Evolutionary conservation across 2,329 filamentous ascomycete species (phyloP).

Genomic region (Neonectria punicea): DNA sequence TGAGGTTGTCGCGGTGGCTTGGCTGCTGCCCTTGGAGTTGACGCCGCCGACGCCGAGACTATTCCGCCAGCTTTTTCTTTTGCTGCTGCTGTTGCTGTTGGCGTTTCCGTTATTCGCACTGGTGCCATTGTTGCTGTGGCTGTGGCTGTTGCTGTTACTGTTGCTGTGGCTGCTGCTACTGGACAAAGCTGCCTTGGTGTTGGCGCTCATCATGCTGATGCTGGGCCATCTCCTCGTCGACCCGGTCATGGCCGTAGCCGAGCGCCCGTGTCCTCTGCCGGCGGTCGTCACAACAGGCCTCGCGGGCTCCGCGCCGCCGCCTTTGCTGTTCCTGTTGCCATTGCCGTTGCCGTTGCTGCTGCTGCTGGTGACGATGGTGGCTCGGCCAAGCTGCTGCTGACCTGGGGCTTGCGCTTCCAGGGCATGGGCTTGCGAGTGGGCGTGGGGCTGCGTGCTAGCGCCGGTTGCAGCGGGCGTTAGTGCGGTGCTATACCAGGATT

Average conservation of each 20-base stretch:
- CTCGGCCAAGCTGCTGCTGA: not conserved
- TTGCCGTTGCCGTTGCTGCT: not conserved
- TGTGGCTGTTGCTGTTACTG: not conserved
- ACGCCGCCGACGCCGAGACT: constrained; percentile 1
- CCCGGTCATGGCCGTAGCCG: not conserved
- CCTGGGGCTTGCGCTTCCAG: not conserved
- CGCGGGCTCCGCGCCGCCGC: not conserved
- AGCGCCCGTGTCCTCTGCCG: not conserved
- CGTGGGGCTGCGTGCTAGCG: constrained; percentile 17
- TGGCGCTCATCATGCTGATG: not conserved
- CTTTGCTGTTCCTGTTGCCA: not conserved
- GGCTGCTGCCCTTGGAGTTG: not conserved
- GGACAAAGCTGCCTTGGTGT: not conserved
- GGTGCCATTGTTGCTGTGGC: too few relatives aligned
- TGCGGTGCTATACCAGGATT: constrained; percentile 8
- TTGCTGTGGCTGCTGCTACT: not conserved
- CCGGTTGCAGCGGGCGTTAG: constrained; percentile 19
- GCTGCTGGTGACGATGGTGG: constrained; percentile 1
- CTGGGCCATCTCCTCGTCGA: not conserved
- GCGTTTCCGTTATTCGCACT: too few relatives aligned
- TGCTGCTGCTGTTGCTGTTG: not conserved
- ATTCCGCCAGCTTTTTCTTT: not conserved
- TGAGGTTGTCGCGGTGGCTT: constrained; percentile 4
- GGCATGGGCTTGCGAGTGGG: not conserved
- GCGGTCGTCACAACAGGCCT: not conserved